phyloP scores from a whole-genome alignment of 2,329 filamentous ascomycete species.

The Clathrospora elynae region DNA sequence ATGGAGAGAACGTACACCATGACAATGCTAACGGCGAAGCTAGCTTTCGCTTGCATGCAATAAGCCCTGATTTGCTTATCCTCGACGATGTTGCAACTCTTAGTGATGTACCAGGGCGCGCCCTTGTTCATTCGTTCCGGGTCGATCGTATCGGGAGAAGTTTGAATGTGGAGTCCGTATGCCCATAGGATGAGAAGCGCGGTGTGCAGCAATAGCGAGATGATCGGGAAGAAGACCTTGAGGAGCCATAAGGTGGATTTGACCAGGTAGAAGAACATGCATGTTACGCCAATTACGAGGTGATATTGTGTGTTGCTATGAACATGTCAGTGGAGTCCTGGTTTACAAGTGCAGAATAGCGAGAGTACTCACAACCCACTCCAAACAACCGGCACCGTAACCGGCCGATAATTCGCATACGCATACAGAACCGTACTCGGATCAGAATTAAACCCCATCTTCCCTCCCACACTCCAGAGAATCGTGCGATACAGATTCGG shows the following conservation, averaged over 20 bases:
- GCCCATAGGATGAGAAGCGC: constrained; percentile 66
- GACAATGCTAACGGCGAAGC: constrained; percentile 67
- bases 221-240: constrained; percentile 70
- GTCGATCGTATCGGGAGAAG: constrained; percentile 74
- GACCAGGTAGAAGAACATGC: constrained; percentile 74
- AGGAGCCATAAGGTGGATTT: constrained; percentile 73
- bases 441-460: constrained; percentile 75
- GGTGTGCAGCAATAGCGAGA: constrained; percentile 64
- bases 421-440: constrained; percentile 72
- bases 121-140: constrained; percentile 63
- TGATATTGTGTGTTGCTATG: constrained; percentile 74
- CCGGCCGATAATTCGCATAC: constrained; percentile 70
- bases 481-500: constrained; percentile 73
- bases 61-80: constrained; percentile 60
- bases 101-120: constrained; percentile 75
- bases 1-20: constrained; percentile 66
- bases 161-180: constrained; percentile 71
- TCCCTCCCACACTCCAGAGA: constrained; percentile 73
- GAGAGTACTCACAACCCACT: constrained; percentile 65
- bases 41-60: constrained; percentile 71
- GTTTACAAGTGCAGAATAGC: background rate
- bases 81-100: constrained; percentile 67
- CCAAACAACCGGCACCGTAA: constrained; percentile 72
- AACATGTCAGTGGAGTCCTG: constrained; percentile 8
- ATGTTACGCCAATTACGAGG: constrained; percentile 74